Base-by-base conservation (phyloP, 2,329 filamentous ascomycete genomes). In the Chaetomium globosum region DNA sequence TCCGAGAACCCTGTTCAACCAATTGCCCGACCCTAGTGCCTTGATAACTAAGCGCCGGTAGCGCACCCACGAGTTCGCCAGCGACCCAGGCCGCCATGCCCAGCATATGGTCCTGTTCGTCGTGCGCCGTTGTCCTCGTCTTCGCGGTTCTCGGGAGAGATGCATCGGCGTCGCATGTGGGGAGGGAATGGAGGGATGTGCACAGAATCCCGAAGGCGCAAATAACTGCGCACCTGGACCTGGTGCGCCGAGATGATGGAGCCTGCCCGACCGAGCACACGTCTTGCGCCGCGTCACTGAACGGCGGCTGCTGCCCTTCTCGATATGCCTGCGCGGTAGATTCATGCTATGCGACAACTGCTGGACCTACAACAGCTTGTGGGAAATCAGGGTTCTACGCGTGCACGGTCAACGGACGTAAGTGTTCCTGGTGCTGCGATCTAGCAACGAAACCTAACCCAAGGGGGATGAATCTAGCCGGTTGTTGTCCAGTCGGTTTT, bases 401-500 rank as follows among this genome's bases (percentile, higher is more conserved):
- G 4, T 73, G 71, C 57, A 46, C 57, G 5, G 43, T 53, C 19
- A 59, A 62, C 23, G 65, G 64, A 53, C 63, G 71, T 72, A 46
- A 66, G 71, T 68, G 30, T 19, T 31, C 31, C 8, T 16, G 2
- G 26, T 19, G 21, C 36, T 16, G 19, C 10, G 52, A 33, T 26
- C 36, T n/a, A n/a, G 16, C 30, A 39, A 53, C 13, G 46, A 23
- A 2, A 46, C 36, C 31, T 61, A 31, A 64, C 59, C n/a, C 30
- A 57, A 58, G 55, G 55, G 23, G 1, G 19, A 39, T 2, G 23
- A 6, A 19, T 56, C 23, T 56, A 83, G 81, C 77, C 4, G 73
- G 76, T 9, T 83, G 81, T 66, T 83, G 80, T 31, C 67, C 69
- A 78, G 77, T n/a, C 73, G 82, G 82, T 2, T 78, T 77, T 36